phyloP scores from a whole-genome alignment of 208 protist species.

The Acanthamoeba lenticulata region DNA sequence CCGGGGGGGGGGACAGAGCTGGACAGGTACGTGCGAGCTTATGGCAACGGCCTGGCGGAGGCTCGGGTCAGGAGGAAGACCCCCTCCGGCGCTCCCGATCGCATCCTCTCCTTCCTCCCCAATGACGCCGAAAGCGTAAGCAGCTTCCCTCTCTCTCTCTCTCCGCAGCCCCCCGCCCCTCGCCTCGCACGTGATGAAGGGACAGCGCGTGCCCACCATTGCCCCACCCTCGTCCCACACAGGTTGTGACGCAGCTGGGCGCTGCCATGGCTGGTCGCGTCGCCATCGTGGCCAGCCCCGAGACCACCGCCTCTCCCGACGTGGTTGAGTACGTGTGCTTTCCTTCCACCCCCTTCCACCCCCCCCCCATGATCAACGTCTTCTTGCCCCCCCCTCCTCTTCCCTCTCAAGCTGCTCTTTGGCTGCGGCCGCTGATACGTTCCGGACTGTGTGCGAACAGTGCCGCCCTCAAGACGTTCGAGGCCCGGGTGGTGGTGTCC shows the following conservation, averaged over 20 bases:
- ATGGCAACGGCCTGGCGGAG: conserved; percentile 12
- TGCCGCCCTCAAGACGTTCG: not conserved
- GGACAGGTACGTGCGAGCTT: conserved; percentile 8
- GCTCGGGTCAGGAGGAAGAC: not conserved
- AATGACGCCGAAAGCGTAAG: conserved; percentile 24
- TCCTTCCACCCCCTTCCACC: too few species aligned
- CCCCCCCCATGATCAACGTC: too few species aligned
- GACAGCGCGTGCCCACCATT: not conserved
- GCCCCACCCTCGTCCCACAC: too few species aligned
- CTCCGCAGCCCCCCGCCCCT: not conserved
- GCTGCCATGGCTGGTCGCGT: not conserved
- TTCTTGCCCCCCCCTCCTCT: not conserved
- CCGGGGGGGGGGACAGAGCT: too few species aligned
- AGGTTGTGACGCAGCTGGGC: conserved; percentile 14
- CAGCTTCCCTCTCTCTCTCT: too few species aligned
- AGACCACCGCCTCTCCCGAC: not conserved
- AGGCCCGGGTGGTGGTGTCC: not conserved
- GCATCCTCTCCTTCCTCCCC: not conserved
- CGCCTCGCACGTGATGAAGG: not conserved
- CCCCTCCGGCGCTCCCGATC: not conserved
- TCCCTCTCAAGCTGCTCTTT: not conserved
- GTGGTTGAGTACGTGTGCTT: not conserved
- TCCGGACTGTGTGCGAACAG: not conserved
- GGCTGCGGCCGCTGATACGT: not conserved
- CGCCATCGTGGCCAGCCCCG: not conserved